Evolutionary conservation across 148 eudicot genomes (phyloP).

Genomic region (Chenopodium suecicum): DNA sequence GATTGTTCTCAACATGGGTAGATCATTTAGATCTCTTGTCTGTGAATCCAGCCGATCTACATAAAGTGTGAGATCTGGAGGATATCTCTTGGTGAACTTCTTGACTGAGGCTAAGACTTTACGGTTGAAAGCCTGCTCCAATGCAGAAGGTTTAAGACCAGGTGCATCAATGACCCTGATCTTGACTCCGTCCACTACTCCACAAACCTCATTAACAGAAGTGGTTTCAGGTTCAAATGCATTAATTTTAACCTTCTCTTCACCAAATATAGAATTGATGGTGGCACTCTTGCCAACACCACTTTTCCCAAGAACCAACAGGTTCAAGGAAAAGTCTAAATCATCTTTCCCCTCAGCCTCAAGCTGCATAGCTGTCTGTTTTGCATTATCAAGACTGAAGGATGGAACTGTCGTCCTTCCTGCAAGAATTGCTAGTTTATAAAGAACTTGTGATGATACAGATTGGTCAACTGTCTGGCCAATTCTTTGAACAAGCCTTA

Average conservation of each 20-base stretch:
- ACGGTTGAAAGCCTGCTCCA: conserved; percentile 82
- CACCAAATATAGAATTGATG: conserved; percentile 83
- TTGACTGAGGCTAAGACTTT: conserved; percentile 64
- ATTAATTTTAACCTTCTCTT: conserved; percentile 69
- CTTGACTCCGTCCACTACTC: conserved; percentile 71
- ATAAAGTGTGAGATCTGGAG: conserved; percentile 78
- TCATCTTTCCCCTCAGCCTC: conserved; percentile 72
- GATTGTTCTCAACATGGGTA: conserved; percentile 71
- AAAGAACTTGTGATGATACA: conserved; percentile 78
- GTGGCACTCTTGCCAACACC: conserved; percentile 99
- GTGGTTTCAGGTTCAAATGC: conserved; percentile 72
- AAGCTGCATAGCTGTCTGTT: conserved; percentile 57
- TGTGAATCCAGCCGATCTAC: conserved; percentile 89
- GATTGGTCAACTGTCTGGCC: conserved; percentile 81
- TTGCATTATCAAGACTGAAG: conserved; percentile 78
- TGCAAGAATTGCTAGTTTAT: conserved; percentile 68
- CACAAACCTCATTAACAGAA: conserved; percentile 58
- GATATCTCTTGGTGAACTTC: conserved; percentile 66
- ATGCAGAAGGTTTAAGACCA: conserved; percentile 71
- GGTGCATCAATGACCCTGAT: conserved; percentile 84
- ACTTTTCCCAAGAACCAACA: conserved; percentile 81
- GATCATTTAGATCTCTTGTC: conserved; percentile 85
- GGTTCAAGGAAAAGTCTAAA: conserved; percentile 67
- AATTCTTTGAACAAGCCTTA: conserved; percentile 80
- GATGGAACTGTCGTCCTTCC: conserved; percentile 64